Evolutionary conservation across 805 yeast genomes (phyloP), one percentile per base, ranked within the genome.

Genomic region (Spathaspora arborariae): DNA sequence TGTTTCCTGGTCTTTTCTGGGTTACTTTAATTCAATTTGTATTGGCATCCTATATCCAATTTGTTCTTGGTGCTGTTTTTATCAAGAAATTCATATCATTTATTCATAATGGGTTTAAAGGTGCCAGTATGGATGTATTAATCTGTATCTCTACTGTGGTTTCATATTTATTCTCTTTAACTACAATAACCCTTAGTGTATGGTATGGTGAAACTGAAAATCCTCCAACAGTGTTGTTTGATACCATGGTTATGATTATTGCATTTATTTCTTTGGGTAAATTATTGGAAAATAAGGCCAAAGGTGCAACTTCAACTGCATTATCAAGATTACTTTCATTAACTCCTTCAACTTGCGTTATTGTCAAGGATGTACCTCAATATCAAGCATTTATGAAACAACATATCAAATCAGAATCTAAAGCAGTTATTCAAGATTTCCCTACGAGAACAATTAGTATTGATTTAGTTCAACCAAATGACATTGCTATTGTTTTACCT

Each of bases 241-340:
- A 89, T 49, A 90, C 98, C 0, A 76, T 89, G 1, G 81, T 84
- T 13, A 88, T 95, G 95, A 73, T 94, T 37, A 75, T 92, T 43
- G 68, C 83, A 4, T 94, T 90, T 63, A 90, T 94, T 21, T 78
- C 94, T 7, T 68, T 90, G 39, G 99, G 99, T 2, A 92, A 94
- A 66, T 86, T 88, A 78, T 70, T 91, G 19, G 99, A 94, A 60
- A 88, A 87, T 64, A 81, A 78, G 52, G 98, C 99, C 2, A 89
- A 94, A 59, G 96, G 98, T 3, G 88, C 87, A 49, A 94, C 98
- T 0, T 88, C 97, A 0, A 79, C 88, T 2, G 96, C 98, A 0
- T 73, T 94, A 36, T 85, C 97, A 0, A 81, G 82, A 53, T 74
- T 94, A 39, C 74, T 95, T 39, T 82, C 91, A 2, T 68, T 94